A percentile compares a stretch with the other conserved stretches of the same genome.
Evolutionary conservation across 1,139 yeast species (phyloP).

Genomic region (Geotrichum aggregatum): DNA sequence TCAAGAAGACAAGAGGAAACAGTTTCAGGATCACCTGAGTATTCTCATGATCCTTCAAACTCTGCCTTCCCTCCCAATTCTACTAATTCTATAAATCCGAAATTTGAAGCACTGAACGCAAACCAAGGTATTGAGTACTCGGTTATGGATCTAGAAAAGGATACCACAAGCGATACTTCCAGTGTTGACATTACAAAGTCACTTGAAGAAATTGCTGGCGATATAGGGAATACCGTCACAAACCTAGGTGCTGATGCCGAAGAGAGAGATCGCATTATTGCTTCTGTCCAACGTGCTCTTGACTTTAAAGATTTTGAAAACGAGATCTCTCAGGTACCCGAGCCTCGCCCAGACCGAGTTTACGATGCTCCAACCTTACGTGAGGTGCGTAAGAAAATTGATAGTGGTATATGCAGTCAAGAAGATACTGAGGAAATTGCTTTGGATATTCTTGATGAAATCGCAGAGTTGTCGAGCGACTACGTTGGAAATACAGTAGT

Average conservation of each 20-base stretch:
- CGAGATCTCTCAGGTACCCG: constrained; percentile 36
- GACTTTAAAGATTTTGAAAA: constrained; percentile 28
- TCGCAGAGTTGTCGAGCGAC: constrained; percentile 88
- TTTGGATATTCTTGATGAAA: constrained; percentile 77
- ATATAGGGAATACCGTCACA: constrained; percentile 30
- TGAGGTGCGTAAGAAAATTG: constrained; percentile 51
- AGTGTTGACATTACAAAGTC: constrained; percentile 30
- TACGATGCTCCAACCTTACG: constrained; percentile 84
- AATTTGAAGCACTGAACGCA: no score
- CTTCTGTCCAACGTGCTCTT: constrained; percentile 33
- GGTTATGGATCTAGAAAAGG: constrained; percentile 24
- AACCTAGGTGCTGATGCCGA: constrained; percentile 37
- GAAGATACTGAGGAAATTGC: constrained; percentile 78
- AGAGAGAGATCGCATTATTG: constrained; percentile 26
- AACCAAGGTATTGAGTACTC: constrained; percentile 21
- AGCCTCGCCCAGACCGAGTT: constrained; percentile 46
- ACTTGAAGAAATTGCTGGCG: constrained; percentile 31
- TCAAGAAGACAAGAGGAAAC: no score
- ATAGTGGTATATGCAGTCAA: constrained; percentile 41
- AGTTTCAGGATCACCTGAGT: no score
- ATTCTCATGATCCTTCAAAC: no score
- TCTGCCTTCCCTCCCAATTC: no score
- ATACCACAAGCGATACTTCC: no score
- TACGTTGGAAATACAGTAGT: constrained; percentile 94
- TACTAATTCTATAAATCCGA: no score